Percentiles rank a stretch among this genome's conserved stretches.
phyloP scores from a whole-genome alignment of 2,329 filamentous ascomycete species.

The Sarocladium brachiariae region DNA sequence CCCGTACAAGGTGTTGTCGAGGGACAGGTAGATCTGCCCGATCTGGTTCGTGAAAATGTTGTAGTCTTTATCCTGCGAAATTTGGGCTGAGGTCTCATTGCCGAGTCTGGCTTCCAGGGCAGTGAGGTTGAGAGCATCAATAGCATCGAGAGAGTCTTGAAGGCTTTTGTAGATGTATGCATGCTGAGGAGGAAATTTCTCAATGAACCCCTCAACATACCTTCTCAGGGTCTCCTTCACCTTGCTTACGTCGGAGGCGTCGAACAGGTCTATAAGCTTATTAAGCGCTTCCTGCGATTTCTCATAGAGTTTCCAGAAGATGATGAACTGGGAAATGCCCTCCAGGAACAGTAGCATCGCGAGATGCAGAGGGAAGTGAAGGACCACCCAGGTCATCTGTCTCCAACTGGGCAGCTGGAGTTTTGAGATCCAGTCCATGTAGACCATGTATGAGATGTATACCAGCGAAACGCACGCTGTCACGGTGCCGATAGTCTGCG shows the following conservation, averaged over 20 bases:
- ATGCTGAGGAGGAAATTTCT: constrained; percentile 22
- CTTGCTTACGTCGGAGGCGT: not conserved
- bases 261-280: not conserved
- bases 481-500: constrained; percentile 32
- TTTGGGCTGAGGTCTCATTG: constrained; percentile 13
- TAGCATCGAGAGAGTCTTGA: constrained; percentile 7
- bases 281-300: constrained; percentile 7
- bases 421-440: constrained; percentile 59
- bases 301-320: constrained; percentile 35
- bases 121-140: constrained; percentile 16
- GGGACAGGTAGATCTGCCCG: constrained; percentile 18
- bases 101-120: constrained; percentile 12
- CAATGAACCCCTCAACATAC: constrained; percentile 17
- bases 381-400: constrained; percentile 50
- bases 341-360: constrained; percentile 58
- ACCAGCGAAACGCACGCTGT: constrained; percentile 32
- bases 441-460: constrained; percentile 39
- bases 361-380: constrained; percentile 59
- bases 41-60: constrained; percentile 14
- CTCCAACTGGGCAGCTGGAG: constrained; percentile 49
- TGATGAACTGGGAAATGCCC: constrained; percentile 50
- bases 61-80: constrained; percentile 14
- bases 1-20: constrained; percentile 24
- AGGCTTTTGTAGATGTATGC: not conserved
- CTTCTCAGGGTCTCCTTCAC: not conserved